Percentiles rank a stretch among this genome's conserved stretches.
Evolutionary conservation across 2,329 filamentous ascomycete species (phyloP).

Genomic region (Exserohilum turcica): DNA sequence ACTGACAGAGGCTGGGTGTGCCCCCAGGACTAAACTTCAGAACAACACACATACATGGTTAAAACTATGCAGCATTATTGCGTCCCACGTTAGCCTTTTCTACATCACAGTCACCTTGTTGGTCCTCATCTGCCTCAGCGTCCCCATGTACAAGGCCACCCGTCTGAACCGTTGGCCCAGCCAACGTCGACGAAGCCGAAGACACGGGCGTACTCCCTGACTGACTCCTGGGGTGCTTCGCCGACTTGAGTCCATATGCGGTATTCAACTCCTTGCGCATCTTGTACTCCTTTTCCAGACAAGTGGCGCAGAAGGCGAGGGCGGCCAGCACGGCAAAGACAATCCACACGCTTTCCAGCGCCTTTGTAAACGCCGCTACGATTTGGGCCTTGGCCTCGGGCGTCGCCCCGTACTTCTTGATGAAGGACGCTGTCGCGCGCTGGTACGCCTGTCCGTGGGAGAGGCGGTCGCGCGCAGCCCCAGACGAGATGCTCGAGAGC

Average conservation of each 20-base stretch:
- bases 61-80: no score
- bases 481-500: slow-evolving; percentile 15
- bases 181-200: background rate
- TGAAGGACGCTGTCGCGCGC: slow-evolving; percentile 28
- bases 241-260: slow-evolving; percentile 46
- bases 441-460: slow-evolving; percentile 35
- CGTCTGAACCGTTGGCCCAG: background rate
- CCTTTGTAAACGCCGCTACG: slow-evolving; percentile 40
- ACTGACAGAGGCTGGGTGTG: no score
- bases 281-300: slow-evolving; percentile 45
- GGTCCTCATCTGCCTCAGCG: background rate
- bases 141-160: background rate
- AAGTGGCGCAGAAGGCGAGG: slow-evolving; percentile 42
- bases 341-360: slow-evolving; percentile 48
- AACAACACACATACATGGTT: no score
- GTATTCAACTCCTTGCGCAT: slow-evolving; percentile 49
- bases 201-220: background rate
- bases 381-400: slow-evolving; percentile 33
- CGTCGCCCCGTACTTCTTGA: slow-evolving; percentile 19
- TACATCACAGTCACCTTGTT: no score
- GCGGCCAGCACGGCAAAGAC: slow-evolving; percentile 42
- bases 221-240: slow-evolving; percentile 3
- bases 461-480: slow-evolving; percentile 13
- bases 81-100: no score
- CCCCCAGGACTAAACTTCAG: no score